phyloP scores from a whole-genome alignment of 805 yeast species.

The Candida schatavii region DNA sequence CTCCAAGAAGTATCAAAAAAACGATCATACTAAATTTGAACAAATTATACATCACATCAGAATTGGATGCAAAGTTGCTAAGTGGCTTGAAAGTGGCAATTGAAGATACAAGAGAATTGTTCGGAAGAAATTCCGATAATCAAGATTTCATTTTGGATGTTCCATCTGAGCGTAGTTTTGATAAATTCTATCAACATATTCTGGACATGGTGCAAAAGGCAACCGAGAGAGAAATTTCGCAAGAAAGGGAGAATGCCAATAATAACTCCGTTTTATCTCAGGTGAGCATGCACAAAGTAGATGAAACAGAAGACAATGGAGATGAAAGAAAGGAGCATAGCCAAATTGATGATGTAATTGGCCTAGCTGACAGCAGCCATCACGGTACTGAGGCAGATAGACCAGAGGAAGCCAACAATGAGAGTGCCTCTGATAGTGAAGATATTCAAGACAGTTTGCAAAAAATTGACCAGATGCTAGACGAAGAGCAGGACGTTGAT shows the following conservation, averaged over 20 bases:
- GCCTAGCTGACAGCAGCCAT: conserved; percentile 15
- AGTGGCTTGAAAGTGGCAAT: conserved; percentile 32
- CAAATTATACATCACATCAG: conserved; percentile 38
- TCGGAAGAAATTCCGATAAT: conserved; percentile 19
- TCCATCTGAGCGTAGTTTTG: conserved; percentile 27
- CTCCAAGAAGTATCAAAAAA: conserved; percentile 51
- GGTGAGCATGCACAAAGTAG: not conserved
- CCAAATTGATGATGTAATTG: conserved; percentile 20
- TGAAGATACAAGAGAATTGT: conserved; percentile 27
- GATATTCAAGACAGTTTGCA: conserved; percentile 15
- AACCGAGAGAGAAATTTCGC: conserved; percentile 15
- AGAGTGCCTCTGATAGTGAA: conserved; percentile 1
- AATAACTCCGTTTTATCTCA: conserved; percentile 11
- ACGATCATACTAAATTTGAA: conserved; percentile 50
- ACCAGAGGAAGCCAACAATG: conserved; percentile 12
- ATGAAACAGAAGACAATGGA: not conserved
- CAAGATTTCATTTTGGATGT: conserved; percentile 33
- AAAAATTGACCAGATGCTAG: conserved; percentile 34
- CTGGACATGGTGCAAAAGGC: conserved; percentile 24
- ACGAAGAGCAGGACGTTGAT: conserved; percentile 37
- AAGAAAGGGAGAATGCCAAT: conserved; percentile 12
- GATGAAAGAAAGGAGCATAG: conserved; percentile 14
- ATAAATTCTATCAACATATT: conserved; percentile 26
- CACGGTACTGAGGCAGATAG: conserved; percentile 10
- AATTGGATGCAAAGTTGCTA: conserved; percentile 26